Conservation (phyloP, 352 stramenopile genomes). For the Peronospora belbahrii region DNA sequence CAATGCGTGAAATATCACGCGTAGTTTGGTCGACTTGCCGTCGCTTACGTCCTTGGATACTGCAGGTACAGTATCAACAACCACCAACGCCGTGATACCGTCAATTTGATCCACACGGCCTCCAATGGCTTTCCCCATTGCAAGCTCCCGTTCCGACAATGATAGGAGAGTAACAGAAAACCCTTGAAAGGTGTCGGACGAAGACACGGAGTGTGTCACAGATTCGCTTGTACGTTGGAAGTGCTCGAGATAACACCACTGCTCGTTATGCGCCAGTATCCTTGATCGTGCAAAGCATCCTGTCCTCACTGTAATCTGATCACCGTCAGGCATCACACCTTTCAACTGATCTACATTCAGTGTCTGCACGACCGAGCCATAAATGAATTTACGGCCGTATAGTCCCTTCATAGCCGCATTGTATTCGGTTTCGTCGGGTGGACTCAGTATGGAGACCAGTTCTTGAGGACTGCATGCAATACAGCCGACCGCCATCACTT, state of each 20-base stretch:
- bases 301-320: conserved; percentile 37
- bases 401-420: conserved; percentile 35
- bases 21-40: conserved; percentile 11
- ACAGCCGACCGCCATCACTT: conserved; percentile 22
- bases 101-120: conserved; percentile 37
- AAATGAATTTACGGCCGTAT: conserved; percentile 37
- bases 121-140: conserved; percentile 22
- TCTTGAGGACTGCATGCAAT: conserved; percentile 28
- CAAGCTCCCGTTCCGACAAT: conserved; percentile 23
- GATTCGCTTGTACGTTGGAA: conserved; percentile 20
- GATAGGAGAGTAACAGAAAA: conserved; percentile 30
- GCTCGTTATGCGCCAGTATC: conserved; percentile 30
- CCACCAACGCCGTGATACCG: conserved; percentile 22
- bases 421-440: conserved; percentile 22
- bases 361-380: conserved; percentile 38
- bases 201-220: background rate
- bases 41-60: conserved; percentile 10
- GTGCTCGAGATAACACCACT: conserved; percentile 46
- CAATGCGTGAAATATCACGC: conserved; percentile 28
- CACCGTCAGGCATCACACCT: background rate
- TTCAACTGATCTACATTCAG: conserved; percentile 4
- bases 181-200: conserved; percentile 8
- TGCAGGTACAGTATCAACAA: conserved; percentile 28
- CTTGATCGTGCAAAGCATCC: conserved; percentile 32
- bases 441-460: conserved; percentile 16